Base-by-base conservation (phyloP, 2,329 filamentous ascomycete genomes). In the Anthostomella pinea region DNA sequence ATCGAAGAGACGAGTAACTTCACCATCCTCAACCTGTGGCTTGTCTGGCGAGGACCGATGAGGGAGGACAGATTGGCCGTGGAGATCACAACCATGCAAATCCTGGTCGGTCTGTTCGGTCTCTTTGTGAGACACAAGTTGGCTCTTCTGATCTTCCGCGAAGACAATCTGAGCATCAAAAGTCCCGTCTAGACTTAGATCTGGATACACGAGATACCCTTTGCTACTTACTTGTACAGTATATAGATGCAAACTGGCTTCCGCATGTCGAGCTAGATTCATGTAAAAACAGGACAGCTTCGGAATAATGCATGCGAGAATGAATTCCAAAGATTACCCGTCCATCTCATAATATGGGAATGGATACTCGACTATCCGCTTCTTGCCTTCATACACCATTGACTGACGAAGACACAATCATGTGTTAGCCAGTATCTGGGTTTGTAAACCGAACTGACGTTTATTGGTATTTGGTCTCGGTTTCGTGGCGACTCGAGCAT, bases 21-120 rank as follows among this genome's bases (percentile, higher is more conserved):
- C 46, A 98, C 93, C 7, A 77, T 98, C 30, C 72, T 98, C 49
- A 98, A 98, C 60, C 74, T 98, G 38, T 98, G 91, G 91, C 71
- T 98, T 45, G 87, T 97, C 33, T 95, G 89, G 87, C 83, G 90
- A 60, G 93, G 93, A 0, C 90, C 93, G 3, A 77, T 95, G 72
- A 78, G 86, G 45, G 93, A 98, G 62, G 86, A 95, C 64, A 75
- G 79, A 29, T 72, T 98, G 35, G 87, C 88, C 17, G 69, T 80
- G 57, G 87, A 93, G 60, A 74, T 98, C 43, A 76, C 93, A 29
- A 66, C 67, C n/a, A 75, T 96, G 64, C 93, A 98, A 70, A 69
- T 79, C 11, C 63, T 73, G 4, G 77, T 85, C 45, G 93, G 93
- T 6, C 61, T 94, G n/a, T 67, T 87, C 26, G 93, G 90, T 14